Evolutionary conservation across 768 basidiomycete species (phyloP).

Genomic region (Nevesoporus exiguus): DNA sequence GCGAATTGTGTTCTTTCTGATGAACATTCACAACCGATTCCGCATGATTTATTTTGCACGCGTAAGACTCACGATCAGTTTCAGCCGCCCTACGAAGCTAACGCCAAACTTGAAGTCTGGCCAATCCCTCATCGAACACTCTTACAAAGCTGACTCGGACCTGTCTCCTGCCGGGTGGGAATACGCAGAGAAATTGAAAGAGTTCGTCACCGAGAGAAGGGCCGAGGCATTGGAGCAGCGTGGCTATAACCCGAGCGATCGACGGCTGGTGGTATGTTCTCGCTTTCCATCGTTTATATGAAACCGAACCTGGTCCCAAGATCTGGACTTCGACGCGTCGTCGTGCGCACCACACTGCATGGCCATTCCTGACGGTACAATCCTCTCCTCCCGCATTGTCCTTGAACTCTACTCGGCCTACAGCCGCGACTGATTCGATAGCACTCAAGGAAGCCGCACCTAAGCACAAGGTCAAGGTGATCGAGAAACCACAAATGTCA

Average conservation of each 20-base stretch:
- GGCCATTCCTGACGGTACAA: conserved; percentile 71
- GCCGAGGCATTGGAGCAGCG: conserved; percentile 72
- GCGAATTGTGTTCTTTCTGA: conserved; percentile 95
- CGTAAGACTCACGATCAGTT: conserved; percentile 42
- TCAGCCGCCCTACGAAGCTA: neutral
- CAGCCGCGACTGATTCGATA: neutral
- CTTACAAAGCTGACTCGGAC: conserved; percentile 97
- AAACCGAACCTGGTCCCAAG: conserved; percentile 37
- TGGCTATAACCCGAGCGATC: conserved; percentile 57
- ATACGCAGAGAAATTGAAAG: conserved; percentile 84
- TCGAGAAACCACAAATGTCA: conserved; percentile 94
- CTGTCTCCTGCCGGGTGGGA: conserved; percentile 95
- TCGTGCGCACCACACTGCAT: conserved; percentile 91
- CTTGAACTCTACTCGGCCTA: conserved; percentile 1
- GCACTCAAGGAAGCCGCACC: conserved; percentile 12
- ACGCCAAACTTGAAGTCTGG: conserved; percentile 61
- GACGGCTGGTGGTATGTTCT: conserved; percentile 60
- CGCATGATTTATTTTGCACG: conserved; percentile 96
- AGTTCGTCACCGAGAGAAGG: conserved; percentile 84
- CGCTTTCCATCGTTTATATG: neutral
- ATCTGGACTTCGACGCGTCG: conserved; percentile 97
- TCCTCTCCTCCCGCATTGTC: conserved; percentile 13
- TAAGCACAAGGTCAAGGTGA: conserved; percentile 65
- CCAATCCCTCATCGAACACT: conserved; percentile 97
- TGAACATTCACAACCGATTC: conserved; percentile 97